A percentile compares a stretch with the other conserved stretches of the same genome.
phyloP scores from a whole-genome alignment of 306 rosid genomes.

The Ormosia semicastrata region DNA sequence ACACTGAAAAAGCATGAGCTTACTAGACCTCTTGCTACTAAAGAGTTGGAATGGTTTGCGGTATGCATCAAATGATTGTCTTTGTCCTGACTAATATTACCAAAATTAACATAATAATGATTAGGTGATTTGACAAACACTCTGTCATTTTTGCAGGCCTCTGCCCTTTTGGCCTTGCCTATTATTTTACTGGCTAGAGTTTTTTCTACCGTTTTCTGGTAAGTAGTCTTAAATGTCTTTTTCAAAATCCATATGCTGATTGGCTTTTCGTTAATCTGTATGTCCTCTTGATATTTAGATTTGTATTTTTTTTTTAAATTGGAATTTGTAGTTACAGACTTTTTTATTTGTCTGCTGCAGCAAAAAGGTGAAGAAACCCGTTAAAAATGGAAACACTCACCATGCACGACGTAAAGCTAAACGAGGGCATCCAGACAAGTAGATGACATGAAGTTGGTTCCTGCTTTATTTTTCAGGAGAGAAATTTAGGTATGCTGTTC shows the following conservation, averaged over 20 bases:
- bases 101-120: background rate
- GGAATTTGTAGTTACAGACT: background rate
- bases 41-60: slow-evolving; percentile 96
- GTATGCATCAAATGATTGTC: slow-evolving; percentile 47
- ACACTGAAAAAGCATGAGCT: slow-evolving; percentile 72
- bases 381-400: slow-evolving; percentile 43
- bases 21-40: slow-evolving; percentile 78
- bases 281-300: background rate
- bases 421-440: slow-evolving; percentile 79
- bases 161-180: slow-evolving; percentile 85
- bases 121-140: slow-evolving; percentile 23
- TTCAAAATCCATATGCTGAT: background rate
- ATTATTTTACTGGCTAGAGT: slow-evolving; percentile 66
- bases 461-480: slow-evolving; percentile 29
- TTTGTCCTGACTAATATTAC: background rate
- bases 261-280: slow-evolving; percentile 7
- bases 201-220: slow-evolving; percentile 67
- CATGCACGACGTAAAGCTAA: slow-evolving; percentile 77
- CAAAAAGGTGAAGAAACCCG: slow-evolving; percentile 60
- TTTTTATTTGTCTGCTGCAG: slow-evolving; percentile 41
- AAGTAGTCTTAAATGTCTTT: slow-evolving; percentile 42
- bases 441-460: slow-evolving; percentile 28
- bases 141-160: slow-evolving; percentile 70
- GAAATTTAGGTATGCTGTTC: slow-evolving; percentile 41
- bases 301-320: background rate